These are phyloP conservation scores for Pythium monospermum DNA, from an alignment of 352 stramenopile genomes.

Conservation along the genomic window DNA sequence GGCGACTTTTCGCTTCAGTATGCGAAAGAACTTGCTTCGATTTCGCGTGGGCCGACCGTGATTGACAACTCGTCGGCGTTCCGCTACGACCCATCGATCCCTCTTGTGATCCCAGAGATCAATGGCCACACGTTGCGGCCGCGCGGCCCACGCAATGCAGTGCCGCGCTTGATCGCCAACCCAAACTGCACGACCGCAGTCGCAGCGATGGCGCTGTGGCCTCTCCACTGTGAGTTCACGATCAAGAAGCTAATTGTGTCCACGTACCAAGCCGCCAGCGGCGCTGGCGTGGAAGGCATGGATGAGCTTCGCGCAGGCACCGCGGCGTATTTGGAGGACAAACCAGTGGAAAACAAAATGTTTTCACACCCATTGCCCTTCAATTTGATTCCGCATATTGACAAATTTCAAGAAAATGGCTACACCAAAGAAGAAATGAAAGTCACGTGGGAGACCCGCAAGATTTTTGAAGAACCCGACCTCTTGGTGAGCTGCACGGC, in stretches of 20 bases:
- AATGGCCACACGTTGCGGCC: conserved; percentile 84
- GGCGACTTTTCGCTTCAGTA: conserved; percentile 97
- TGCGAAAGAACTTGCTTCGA: conserved; percentile 85
- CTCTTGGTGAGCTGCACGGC: conserved; percentile 91
- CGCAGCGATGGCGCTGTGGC: conserved; percentile 95
- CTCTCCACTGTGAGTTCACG: conserved; percentile 94
- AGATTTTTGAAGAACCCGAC: conserved; percentile 93
- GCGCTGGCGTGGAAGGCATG: conserved; percentile 91
- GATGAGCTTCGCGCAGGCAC: conserved; percentile 92
- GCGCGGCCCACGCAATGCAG: conserved; percentile 31
- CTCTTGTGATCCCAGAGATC: conserved; percentile 95
- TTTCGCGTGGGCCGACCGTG: conserved; percentile 86
- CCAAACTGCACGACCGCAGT: conserved; percentile 99
- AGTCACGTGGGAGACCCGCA: conserved; percentile 97
- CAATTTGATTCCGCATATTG: conserved; percentile 99
- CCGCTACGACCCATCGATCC: conserved; percentile 87
- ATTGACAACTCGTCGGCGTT: conserved; percentile 99
- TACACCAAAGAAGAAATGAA: conserved; percentile 99
- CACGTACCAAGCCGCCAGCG: conserved; percentile 93
- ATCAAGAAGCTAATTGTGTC: conserved; percentile 96
- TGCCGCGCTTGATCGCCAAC: conserved; percentile 96
- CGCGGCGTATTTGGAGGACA: conserved; percentile 65
- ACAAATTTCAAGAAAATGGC: conserved; percentile 98
- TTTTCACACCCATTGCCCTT: conserved; percentile 98
- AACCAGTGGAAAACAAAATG: conserved; percentile 84